phyloP scores from a whole-genome alignment of 2,329 filamentous ascomycete species.

The Orbilia ellipsospora region DNA sequence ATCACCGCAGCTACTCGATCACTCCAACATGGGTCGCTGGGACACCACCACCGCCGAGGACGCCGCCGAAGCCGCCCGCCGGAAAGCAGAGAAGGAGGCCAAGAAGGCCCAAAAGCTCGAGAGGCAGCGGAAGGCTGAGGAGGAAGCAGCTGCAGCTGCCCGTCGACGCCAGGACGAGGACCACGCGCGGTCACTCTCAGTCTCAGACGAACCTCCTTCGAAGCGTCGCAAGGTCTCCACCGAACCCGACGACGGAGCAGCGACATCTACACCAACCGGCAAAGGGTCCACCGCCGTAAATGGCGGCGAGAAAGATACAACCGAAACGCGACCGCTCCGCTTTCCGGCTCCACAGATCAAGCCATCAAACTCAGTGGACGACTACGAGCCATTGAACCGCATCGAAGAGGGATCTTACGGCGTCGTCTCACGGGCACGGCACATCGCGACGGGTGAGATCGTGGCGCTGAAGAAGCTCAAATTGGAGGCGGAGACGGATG shows the following conservation, averaged over 20 bases:
- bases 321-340: conserved; percentile 72
- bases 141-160: conserved; percentile 62
- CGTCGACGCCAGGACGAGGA: conserved; percentile 57
- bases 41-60: conserved; percentile 84
- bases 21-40: conserved; percentile 77
- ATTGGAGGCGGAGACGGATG: conserved; percentile 80
- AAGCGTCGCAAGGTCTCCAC: conserved; percentile 45
- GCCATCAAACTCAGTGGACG: conserved; percentile 79
- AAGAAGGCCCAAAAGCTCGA: conserved; percentile 60
- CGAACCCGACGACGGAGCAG: conserved; percentile 63
- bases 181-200: conserved; percentile 58
- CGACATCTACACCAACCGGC: conserved; percentile 72
- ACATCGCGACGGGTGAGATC: conserved; percentile 77
- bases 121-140: conserved; percentile 59
- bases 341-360: conserved; percentile 74
- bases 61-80: conserved; percentile 77
- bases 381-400: conserved; percentile 92
- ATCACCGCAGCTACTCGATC: neutral
- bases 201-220: conserved; percentile 52
- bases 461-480: conserved; percentile 96
- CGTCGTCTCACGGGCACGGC: conserved; percentile 85
- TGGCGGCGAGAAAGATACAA: conserved; percentile 58
- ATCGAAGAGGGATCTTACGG: conserved; percentile 98
- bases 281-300: conserved; percentile 60
- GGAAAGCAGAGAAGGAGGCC: conserved; percentile 81